Percentiles rank a stretch among this genome's conserved stretches.
phyloP scores from a whole-genome alignment of 306 rosid genomes.

The Astragalus membranaceus region DNA sequence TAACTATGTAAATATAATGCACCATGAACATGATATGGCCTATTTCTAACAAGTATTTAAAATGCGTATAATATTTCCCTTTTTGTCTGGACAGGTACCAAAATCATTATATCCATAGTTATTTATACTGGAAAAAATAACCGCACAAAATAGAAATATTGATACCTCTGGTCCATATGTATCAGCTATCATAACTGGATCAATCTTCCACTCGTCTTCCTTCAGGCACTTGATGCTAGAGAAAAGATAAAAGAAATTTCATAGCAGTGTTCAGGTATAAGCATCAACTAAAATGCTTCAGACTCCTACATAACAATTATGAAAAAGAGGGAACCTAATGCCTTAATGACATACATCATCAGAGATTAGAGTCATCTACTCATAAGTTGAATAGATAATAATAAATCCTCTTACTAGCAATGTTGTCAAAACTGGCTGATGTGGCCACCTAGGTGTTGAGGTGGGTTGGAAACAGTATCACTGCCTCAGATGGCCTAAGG shows the following conservation, averaged over 20 bases:
- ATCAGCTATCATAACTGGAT: constrained; percentile 85
- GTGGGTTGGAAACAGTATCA: background rate
- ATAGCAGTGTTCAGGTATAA: background rate
- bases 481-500: background rate
- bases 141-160: background rate
- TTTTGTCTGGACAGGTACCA: background rate
- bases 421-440: background rate
- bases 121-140: background rate
- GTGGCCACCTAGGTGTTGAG: background rate
- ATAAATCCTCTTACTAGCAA: constrained; percentile 6
- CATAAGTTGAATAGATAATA: background rate
- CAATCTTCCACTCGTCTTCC: constrained; percentile 79
- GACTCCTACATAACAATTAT: background rate
- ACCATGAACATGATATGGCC: background rate
- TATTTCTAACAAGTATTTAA: constrained; percentile 5
- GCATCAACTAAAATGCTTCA: constrained; percentile 1
- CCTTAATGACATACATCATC: background rate
- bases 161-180: constrained; percentile 82
- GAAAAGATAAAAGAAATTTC: constrained; percentile 7
- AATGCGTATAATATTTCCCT: background rate
- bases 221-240: constrained; percentile 69
- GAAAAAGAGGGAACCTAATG: background rate
- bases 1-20: background rate
- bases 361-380: background rate
- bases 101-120: background rate